Base-by-base conservation (phyloP, 768 basidiomycete species). In the Pleurotus platypus region DNA sequence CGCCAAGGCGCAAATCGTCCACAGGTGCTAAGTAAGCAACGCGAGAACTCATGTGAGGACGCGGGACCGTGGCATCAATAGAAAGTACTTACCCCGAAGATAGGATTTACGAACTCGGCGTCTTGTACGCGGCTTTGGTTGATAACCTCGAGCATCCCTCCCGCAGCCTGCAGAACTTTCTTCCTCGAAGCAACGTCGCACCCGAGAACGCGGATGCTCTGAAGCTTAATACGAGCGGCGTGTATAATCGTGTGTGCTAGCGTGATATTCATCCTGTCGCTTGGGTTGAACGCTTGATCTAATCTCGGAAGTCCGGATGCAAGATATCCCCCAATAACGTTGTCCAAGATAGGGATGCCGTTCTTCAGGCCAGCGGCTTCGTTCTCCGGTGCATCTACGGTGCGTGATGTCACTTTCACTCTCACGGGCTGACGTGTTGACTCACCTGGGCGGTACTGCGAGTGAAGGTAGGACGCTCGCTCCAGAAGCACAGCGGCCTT, bases 401-500 rank as follows among this genome's bases (percentile, higher is more conserved):
- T 4, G 15, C 15, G 15, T 13, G 42, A 18, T 2, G 13, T 16
- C 20, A 27, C 20, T 40, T 7, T n/a, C 13, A 11, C 5, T n/a
- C 35, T 9, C 18, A 54, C 18, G 20, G 48, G 6, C 20, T 35
- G 49, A 37, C 13, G 30, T 11, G 11, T 35, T 35, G 30, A 35
- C 30, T 35, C 30, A 64, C 63, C 58, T 45, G 58, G 50, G 15
- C 46, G 55, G 6, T 57, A 56, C 49, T 55, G 35, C 26, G 43
- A 71, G 6, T 60, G 53, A 49, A 63, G 55, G 38, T 61, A 38
- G 48, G 58, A 38, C 20, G 66, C 64, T 35, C 75, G 69, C 35
- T 75, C 69, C 4, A 78, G 64, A 1, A 78, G 60, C 4, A 77
- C 69, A 0, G 74, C 63, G 1, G 66, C 66, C 57, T 70, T 70